These are phyloP conservation scores for Colletotrichum sidae DNA, from an alignment of 2,329 filamentous ascomycete genomes.

Conservation along the genomic window DNA sequence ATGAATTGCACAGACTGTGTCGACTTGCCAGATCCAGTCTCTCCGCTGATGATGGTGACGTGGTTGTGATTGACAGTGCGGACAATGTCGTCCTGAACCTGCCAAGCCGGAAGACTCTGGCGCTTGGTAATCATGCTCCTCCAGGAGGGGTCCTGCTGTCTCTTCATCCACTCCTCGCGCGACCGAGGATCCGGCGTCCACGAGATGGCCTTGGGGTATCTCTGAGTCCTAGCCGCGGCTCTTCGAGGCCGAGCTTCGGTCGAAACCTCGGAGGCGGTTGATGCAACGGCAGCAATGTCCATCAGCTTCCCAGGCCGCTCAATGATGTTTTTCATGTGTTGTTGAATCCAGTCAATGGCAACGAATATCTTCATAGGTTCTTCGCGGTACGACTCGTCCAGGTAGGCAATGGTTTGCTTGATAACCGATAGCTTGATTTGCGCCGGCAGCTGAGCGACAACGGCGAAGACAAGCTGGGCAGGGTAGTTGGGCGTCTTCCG, in stretches of 20 bases:
- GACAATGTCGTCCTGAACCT: slow-evolving; percentile 81
- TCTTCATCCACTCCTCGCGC: slow-evolving; percentile 75
- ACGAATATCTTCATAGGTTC: slow-evolving; percentile 92
- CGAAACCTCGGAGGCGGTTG: slow-evolving; percentile 69
- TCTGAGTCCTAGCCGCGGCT: slow-evolving; percentile 47
- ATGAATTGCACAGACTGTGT: slow-evolving; percentile 98
- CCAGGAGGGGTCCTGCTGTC: slow-evolving; percentile 73
- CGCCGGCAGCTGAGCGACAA: slow-evolving; percentile 80
- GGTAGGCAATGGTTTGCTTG: slow-evolving; percentile 79
- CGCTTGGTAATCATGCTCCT: slow-evolving; percentile 81
- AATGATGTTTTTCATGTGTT: slow-evolving; percentile 84
- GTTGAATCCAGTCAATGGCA: slow-evolving; percentile 90
- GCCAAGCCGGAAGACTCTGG: slow-evolving; percentile 87
- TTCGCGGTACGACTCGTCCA: slow-evolving; percentile 77
- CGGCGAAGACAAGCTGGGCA: slow-evolving; percentile 73
- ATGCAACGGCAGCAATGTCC: slow-evolving; percentile 84
- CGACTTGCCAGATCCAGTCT: slow-evolving; percentile 96
- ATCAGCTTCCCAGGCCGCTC: slow-evolving; percentile 85
- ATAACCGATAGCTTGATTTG: slow-evolving; percentile 94
- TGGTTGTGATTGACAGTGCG: slow-evolving; percentile 80
- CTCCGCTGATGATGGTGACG: slow-evolving; percentile 96
- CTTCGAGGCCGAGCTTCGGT: slow-evolving; percentile 42
- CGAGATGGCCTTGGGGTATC: slow-evolving; percentile 69
- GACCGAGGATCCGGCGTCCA: slow-evolving; percentile 72
- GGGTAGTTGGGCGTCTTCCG: slow-evolving; percentile 83